phyloP scores from a whole-genome alignment of 108 stramenopile genomes.

The Skeletonema marinoi region DNA sequence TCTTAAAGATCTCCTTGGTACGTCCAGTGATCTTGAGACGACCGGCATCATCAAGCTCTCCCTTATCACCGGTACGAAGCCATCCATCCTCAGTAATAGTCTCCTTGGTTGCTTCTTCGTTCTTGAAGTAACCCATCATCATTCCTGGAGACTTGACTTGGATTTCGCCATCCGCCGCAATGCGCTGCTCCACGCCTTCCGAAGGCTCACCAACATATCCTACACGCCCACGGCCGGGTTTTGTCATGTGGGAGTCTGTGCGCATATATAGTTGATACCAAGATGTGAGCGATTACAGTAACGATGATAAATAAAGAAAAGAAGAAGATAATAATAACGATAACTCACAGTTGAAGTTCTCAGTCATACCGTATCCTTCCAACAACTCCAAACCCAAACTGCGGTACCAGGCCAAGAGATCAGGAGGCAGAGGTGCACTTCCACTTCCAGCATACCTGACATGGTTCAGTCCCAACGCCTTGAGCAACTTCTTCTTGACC shows the following conservation, averaged over 20 bases:
- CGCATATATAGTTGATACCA: no score
- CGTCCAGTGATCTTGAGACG: slow-evolving; percentile 90
- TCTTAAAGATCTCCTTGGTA: slow-evolving; percentile 87
- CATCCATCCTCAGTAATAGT: slow-evolving; percentile 83
- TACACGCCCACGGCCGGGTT: slow-evolving; percentile 50
- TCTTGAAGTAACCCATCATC: slow-evolving; percentile 88
- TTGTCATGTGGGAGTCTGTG: slow-evolving; percentile 56
- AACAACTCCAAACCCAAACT: slow-evolving; percentile 69
- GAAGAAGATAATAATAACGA: neutral
- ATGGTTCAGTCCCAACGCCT: slow-evolving; percentile 66
- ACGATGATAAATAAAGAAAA: no score
- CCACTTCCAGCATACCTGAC: slow-evolving; percentile 77
- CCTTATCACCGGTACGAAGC: slow-evolving; percentile 89
- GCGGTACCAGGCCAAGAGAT: slow-evolving; percentile 68
- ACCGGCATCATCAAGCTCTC: slow-evolving; percentile 72
- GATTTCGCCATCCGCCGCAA: slow-evolving; percentile 79
- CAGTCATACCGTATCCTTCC: slow-evolving; percentile 87
- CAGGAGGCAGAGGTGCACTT: slow-evolving; percentile 69
- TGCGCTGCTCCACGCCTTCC: slow-evolving; percentile 66
- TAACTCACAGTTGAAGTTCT: slow-evolving; percentile 77
- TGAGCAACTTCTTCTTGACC: slow-evolving; percentile 73
- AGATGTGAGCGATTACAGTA: no score
- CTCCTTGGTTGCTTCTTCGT: slow-evolving; percentile 82
- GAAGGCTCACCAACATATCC: slow-evolving; percentile 79
- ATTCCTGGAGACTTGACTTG: slow-evolving; percentile 76